Percentiles rank a stretch among this genome's conserved stretches.
Evolutionary conservation across 306 rosid genomes (phyloP).

Genomic region (Quercus rubra): DNA sequence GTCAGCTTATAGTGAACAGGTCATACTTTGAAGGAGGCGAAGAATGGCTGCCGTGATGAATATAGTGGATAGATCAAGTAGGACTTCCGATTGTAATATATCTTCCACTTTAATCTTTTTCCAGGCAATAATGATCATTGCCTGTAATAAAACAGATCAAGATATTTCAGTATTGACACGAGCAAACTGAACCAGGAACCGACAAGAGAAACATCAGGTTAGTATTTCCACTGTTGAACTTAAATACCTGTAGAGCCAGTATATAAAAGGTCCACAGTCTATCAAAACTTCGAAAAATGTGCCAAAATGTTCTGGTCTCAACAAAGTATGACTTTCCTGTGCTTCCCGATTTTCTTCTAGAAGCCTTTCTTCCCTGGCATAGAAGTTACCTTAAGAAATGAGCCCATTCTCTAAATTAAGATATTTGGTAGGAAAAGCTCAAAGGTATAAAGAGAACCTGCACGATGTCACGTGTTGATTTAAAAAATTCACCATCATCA

Average conservation of each 20-base stretch:
- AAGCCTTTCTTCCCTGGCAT: conserved; percentile 71
- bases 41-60: conserved; percentile 94
- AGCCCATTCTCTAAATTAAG: conserved; percentile 7
- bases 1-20: conserved; percentile 13
- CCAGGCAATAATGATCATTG: conserved; percentile 73
- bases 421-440: conserved; percentile 4
- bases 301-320: conserved; percentile 91
- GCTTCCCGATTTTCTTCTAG: conserved; percentile 48
- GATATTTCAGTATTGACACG: conserved; percentile 21
- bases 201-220: neutral
- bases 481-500: conserved; percentile 93
- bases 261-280: conserved; percentile 92
- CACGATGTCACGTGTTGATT: conserved; percentile 58
- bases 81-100: conserved; percentile 55
- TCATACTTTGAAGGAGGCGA: conserved; percentile 87
- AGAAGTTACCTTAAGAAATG: conserved; percentile 20
- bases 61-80: conserved; percentile 71
- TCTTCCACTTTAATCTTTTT: conserved; percentile 48
- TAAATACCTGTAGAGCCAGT: conserved; percentile 78
- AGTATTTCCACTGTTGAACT: conserved; percentile 22
- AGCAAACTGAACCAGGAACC: conserved; percentile 10
- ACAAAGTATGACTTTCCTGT: conserved; percentile 82
- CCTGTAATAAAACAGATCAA: conserved; percentile 39
- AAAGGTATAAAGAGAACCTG: conserved; percentile 41
- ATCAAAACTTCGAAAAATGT: conserved; percentile 86